phyloP scores from a whole-genome alignment of 768 basidiomycete genomes.

The Cyathus striatus region DNA sequence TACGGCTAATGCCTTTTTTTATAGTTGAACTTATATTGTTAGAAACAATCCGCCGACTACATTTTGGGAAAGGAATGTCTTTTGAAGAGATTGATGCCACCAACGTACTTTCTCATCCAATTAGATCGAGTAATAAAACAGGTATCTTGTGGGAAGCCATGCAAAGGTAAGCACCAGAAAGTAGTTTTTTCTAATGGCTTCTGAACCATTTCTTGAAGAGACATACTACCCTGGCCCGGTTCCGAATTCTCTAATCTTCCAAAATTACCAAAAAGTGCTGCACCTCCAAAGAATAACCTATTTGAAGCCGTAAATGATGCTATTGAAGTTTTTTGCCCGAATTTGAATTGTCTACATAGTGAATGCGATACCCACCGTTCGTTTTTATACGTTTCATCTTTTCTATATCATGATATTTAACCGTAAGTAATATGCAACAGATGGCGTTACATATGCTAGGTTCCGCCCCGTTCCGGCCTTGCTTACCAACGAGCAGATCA shows the following conservation, averaged over 20 bases:
- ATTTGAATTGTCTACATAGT: conserved; percentile 41
- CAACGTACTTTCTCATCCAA: conserved; percentile 17
- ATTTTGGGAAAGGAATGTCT: conserved; percentile 19
- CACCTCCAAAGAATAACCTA: conserved; percentile 20
- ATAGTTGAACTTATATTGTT: conserved; percentile 45
- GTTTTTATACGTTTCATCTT: neutral
- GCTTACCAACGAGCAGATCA: neutral
- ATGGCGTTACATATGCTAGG: conserved; percentile 2
- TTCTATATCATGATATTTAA: neutral
- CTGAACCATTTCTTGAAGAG: conserved; percentile 20
- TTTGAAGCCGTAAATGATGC: conserved; percentile 23
- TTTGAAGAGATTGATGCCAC: conserved; percentile 29
- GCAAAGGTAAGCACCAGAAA: conserved; percentile 30
- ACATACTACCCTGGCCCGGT: conserved; percentile 33
- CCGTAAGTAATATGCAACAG: conserved; percentile 2
- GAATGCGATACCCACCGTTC: conserved; percentile 24
- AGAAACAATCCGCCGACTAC: conserved; percentile 37
- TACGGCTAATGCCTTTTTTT: neutral
- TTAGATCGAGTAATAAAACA: conserved; percentile 13
- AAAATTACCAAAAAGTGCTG: conserved; percentile 5
- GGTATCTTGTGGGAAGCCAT: conserved; percentile 38
- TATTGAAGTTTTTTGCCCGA: conserved; percentile 37
- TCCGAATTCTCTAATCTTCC: conserved; percentile 7
- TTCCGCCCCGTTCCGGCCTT: neutral
- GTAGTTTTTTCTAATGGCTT: neutral